phyloP scores from a whole-genome alignment of 805 yeast species.

The Cyberlindnera maritima region DNA sequence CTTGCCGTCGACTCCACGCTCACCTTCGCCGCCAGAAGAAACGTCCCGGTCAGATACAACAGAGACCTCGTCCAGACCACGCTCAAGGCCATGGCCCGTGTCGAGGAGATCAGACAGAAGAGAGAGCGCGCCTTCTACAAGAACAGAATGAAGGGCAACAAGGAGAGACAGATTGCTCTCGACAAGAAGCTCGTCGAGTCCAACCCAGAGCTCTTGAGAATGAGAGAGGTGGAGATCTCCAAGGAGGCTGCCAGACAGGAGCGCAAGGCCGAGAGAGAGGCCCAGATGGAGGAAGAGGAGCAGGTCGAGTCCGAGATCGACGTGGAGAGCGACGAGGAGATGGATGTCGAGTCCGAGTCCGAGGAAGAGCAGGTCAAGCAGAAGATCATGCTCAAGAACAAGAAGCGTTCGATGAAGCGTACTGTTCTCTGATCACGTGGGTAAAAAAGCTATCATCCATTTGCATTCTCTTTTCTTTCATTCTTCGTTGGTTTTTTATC shows the following conservation, averaged over 20 bases:
- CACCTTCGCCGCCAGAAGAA: slow-evolving; percentile 95
- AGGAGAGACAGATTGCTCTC: slow-evolving; percentile 76
- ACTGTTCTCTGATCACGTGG: slow-evolving; percentile 7
- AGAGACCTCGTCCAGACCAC: slow-evolving; percentile 95
- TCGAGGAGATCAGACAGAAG: slow-evolving; percentile 92
- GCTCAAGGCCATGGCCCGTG: slow-evolving; percentile 90
- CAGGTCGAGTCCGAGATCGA: slow-evolving; percentile 53
- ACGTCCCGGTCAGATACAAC: slow-evolving; percentile 96
- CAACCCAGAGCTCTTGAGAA: slow-evolving; percentile 84
- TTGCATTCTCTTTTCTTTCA: not conserved
- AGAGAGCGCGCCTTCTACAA: slow-evolving; percentile 98
- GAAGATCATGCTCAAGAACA: slow-evolving; percentile 34
- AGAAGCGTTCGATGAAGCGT: slow-evolving; percentile 27
- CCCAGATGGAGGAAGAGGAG: slow-evolving; percentile 46
- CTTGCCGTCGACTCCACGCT: slow-evolving; percentile 95
- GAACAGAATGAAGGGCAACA: slow-evolving; percentile 98
- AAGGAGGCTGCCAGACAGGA: slow-evolving; percentile 70
- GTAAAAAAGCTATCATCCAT: not conserved
- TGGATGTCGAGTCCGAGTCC: slow-evolving; percentile 48
- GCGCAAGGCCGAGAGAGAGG: slow-evolving; percentile 49
- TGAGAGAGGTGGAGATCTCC: slow-evolving; percentile 91
- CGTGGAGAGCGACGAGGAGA: slow-evolving; percentile 55
- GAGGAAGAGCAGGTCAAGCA: slow-evolving; percentile 46
- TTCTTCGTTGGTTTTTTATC: not conserved
- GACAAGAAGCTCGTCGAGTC: slow-evolving; percentile 87